Conservation (phyloP, 495 filamentous ascomycete genomes). For the Recurvomyces mirabilis region DNA sequence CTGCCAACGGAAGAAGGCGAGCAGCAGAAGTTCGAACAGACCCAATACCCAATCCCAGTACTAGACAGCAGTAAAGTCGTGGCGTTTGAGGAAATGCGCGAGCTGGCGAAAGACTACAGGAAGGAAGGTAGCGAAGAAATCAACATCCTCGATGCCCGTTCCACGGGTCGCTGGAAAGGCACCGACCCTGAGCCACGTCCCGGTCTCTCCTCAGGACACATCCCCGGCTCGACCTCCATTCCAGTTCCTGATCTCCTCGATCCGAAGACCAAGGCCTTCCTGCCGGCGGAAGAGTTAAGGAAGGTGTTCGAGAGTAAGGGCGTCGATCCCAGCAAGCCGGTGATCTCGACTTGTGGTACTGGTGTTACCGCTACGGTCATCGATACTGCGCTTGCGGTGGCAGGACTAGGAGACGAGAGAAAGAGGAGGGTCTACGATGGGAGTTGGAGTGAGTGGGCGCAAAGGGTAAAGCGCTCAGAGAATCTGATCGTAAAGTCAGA, state of each 20-base stretch:
- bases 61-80: conserved; percentile 47
- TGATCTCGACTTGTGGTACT: conserved; percentile 84
- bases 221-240: conserved; percentile 76
- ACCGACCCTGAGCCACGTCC: conserved; percentile 76
- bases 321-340: conserved; percentile 67
- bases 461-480: conserved; percentile 18
- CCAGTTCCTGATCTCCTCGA: conserved; percentile 73
- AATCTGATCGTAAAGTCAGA: conserved; percentile 19
- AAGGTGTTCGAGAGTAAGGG: conserved; percentile 67
- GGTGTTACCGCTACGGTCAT: conserved; percentile 91
- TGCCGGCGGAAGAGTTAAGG: conserved; percentile 57
- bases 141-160: conserved; percentile 84
- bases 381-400: conserved; percentile 73
- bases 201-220: conserved; percentile 81
- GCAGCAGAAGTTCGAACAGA: conserved; percentile 37
- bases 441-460: conserved; percentile 61
- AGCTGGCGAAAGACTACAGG: conserved; percentile 58
- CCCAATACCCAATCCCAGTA: conserved; percentile 43
- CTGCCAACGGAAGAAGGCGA: conserved; percentile 68
- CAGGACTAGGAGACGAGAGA: conserved; percentile 60
- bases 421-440: conserved; percentile 77
- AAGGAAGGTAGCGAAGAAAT: conserved; percentile 71
- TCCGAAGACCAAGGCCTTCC: conserved; percentile 66
- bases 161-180: conserved; percentile 67
- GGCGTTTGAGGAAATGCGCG: conserved; percentile 69